Evolutionary conservation across 768 basidiomycete genomes (phyloP), one percentile per base, ranked within the genome.

Genomic region (Tulasnella calospora): DNA sequence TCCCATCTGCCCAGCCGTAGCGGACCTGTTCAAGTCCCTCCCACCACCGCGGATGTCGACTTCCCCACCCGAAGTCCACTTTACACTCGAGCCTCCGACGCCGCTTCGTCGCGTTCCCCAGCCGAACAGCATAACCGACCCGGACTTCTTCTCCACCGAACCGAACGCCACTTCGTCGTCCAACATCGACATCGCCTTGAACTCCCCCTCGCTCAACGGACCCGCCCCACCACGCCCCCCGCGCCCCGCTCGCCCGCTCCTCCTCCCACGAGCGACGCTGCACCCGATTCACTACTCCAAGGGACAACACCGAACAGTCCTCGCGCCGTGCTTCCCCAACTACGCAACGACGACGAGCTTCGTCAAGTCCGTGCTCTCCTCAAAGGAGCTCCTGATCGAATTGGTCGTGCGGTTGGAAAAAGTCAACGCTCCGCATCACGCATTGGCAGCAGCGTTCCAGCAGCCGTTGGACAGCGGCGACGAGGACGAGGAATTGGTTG

Each of bases 311-410:
- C 30, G 72, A 9, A 15, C 33, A 9, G 46, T 36, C 6, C 23
- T 78, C 4, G 69, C 77, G 35, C 67, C 61, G 40, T 78, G 77
- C 33, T 78, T 71, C 70, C 69, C 77, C 15, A 7, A 21, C 36
- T 33, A 71, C 27, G 27, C 77, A 2, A 5, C 40, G 67, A 40
- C 77, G 7, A 38, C 77, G 30, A 78, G 40, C n/a, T 71, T 72
- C 44, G 55, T 72, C 70, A 71, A 71, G n/a, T 41, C 77, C 35
- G 77, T 51, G n/a, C 38, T 78, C n/a, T 30, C 30, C 3, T 71
- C 77, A 6, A 46, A 44, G 30, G 61, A 78, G 12, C 77, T 78
- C 13, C 30, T 78, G n/a, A 35, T 78, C 57, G 61, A 78, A 35
- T 33, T 78, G 23, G 38, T 71, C 67, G 77, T 78, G 27, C 23